These are phyloP conservation scores for Auxenochlorella pyrenoidosa DNA, from an alignment of 139 green algal genomes.

Conservation along the genomic window DNA sequence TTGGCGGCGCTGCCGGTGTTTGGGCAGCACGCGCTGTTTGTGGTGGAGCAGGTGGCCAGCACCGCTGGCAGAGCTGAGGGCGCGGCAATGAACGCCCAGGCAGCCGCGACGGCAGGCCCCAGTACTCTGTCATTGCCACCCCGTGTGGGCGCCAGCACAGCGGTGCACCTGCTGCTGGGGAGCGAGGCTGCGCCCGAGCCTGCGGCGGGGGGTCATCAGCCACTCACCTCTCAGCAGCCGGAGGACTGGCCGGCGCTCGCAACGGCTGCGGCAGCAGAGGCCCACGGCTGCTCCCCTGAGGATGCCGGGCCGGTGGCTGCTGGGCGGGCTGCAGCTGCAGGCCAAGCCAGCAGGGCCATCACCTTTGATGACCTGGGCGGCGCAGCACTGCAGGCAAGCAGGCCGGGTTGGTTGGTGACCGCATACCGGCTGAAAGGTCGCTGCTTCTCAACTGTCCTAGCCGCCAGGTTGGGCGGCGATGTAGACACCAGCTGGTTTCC, in stretches of 20 bases:
- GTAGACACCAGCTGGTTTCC: too few species aligned
- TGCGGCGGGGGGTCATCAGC: background rate
- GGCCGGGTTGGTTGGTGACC: background rate
- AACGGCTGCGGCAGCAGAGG: constrained; percentile 9
- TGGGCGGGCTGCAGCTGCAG: constrained; percentile 41
- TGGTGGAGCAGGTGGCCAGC: background rate
- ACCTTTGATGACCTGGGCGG: constrained; percentile 59
- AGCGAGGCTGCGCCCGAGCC: background rate
- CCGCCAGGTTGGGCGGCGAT: background rate
- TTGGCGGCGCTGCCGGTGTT: constrained; percentile 59
- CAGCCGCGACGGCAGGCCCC: background rate
- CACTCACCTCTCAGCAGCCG: background rate
- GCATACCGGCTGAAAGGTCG: too few species aligned
- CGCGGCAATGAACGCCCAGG: background rate
- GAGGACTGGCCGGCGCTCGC: constrained; percentile 7
- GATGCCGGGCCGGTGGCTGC: constrained; percentile 53
- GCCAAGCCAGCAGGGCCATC: constrained; percentile 15
- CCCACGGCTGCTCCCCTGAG: constrained; percentile 1
- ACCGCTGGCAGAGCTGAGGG: too few species aligned
- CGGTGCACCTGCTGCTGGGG: constrained; percentile 16
- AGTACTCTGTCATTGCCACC: background rate
- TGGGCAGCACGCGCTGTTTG: constrained; percentile 41
- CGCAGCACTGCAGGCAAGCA: constrained; percentile 7
- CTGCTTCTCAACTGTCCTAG: too few species aligned
- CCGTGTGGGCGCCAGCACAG: background rate